These are phyloP conservation scores for Moricandia arvensis DNA, from an alignment of 345 rosid genomes.

Conservation along the genomic window DNA sequence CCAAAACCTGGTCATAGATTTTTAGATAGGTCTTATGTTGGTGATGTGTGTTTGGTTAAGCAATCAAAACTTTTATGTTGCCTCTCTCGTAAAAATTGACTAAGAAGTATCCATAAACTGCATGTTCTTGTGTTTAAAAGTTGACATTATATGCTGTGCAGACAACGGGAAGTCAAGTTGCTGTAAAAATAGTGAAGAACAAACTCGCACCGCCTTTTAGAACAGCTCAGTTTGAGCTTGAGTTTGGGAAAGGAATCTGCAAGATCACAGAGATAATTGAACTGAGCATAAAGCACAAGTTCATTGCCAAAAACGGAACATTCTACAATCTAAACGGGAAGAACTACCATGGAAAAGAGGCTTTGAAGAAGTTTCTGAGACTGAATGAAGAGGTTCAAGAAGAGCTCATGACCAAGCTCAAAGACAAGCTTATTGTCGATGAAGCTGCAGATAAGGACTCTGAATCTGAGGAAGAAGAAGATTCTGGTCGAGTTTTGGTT, in stretches of 20 bases:
- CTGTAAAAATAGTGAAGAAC: constrained; percentile 87
- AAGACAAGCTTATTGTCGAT: constrained; percentile 50
- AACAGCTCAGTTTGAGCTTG: constrained; percentile 74
- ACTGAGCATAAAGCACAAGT: constrained; percentile 67
- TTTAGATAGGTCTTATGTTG: background rate
- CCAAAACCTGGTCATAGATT: background rate
- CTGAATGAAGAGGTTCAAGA: constrained; percentile 49
- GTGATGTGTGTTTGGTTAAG: background rate
- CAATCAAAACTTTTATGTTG: background rate
- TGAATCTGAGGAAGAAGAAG: constrained; percentile 37
- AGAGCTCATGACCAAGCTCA: constrained; percentile 61
- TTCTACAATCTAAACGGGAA: constrained; percentile 44
- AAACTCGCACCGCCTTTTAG: constrained; percentile 93
- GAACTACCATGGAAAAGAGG: constrained; percentile 73
- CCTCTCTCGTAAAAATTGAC: background rate
- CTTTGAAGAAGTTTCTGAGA: constrained; percentile 51
- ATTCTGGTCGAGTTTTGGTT: constrained; percentile 34
- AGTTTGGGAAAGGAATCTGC: constrained; percentile 90
- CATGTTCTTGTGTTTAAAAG: background rate
- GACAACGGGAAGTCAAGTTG: constrained; percentile 71
- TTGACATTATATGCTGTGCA: constrained; percentile 5
- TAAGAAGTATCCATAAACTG: background rate
- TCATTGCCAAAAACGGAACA: constrained; percentile 50
- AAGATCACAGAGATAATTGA: constrained; percentile 50
- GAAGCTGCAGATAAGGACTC: constrained; percentile 33